Percentiles rank a stretch among this genome's conserved stretches.
These are phyloP conservation scores for Sphagnum tenellum DNA, from an alignment of 225 moss, liverwort and hornwort species.

Conservation along the genomic window DNA sequence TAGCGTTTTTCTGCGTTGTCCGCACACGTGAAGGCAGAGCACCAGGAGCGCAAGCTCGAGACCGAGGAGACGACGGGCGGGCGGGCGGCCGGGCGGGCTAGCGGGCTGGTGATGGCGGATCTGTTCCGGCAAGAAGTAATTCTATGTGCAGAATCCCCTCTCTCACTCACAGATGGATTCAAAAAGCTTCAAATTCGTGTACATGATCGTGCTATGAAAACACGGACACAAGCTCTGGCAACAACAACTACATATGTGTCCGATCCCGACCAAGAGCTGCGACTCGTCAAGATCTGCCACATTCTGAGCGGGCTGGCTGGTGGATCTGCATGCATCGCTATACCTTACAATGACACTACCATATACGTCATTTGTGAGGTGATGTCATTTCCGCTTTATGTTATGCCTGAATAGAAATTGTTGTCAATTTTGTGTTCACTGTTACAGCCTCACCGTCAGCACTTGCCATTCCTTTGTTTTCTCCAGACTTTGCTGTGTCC, in stretches of 20 bases:
- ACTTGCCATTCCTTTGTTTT: neutral
- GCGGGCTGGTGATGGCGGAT: neutral
- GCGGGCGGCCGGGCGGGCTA: too few relatives aligned
- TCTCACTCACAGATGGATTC: neutral
- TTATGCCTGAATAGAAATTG: neutral
- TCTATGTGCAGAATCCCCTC: neutral
- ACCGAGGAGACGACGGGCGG: too few relatives aligned
- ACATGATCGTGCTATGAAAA: neutral
- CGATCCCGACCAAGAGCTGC: neutral
- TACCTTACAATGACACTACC: neutral
- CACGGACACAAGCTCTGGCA: too few relatives aligned
- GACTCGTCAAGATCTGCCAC: neutral
- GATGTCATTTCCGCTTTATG: neutral
- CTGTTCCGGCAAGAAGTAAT: slow-evolving; percentile 1
- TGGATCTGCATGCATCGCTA: slow-evolving; percentile 2
- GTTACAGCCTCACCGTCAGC: neutral
- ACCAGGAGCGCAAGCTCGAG: too few relatives aligned
- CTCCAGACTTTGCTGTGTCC: neutral
- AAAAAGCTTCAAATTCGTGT: neutral
- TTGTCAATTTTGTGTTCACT: neutral
- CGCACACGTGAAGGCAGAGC: too few relatives aligned
- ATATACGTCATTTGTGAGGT: slow-evolving; percentile 1
- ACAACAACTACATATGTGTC: neutral
- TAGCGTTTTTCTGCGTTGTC: too few relatives aligned
- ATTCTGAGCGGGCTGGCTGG: neutral